Base-by-base conservation (phyloP, 805 yeast species). In the Wilhelminamyces savonicus region DNA sequence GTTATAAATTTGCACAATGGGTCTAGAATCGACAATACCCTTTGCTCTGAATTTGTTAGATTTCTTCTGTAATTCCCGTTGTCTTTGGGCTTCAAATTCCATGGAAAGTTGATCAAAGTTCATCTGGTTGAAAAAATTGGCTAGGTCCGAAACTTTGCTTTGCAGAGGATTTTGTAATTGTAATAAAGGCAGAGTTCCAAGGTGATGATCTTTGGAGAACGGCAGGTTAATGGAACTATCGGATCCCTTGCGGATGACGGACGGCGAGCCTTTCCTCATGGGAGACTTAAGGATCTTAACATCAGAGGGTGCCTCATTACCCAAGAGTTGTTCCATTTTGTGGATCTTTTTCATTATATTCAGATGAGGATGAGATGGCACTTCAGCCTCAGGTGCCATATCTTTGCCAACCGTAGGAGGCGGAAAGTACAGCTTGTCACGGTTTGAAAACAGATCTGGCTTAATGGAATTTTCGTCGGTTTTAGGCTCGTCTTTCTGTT, bases 81-180 rank as follows among this genome's bases (percentile, higher is more conserved):
- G 94, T 47, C 97, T 74, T 47, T 88, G 95, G 40, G 76, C 68
- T 48, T 84, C 94, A 50, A 90, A 88, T 50, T 92, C 97, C 43
- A 69, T 68, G 0, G 96, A 83, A 8, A 84, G 60, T 32, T 82
- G 82, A 43, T 82, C 92, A 39, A 84, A 76, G 44, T 84, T 90
- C 56, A 81, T 74, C 33, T 77, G 76, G 50, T 82, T 82, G 59
- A 77, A 78, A 48, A 74, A 77, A 35, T 60, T 74, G 0, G 88
- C 81, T 30, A 83, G 49, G 37, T 78, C 76, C 33, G 75, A 69
- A 1, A 83, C 94, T 29, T 58, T 59, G 26, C 31, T 54, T 15
- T 23, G 43, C 26, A 16, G 27, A 6, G 8, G 26, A 21, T 23
- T 30, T 15, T 28, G 28, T 16, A 20, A 16, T 21, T 9, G 29